Base-by-base conservation (phyloP, 2,329 filamentous ascomycete species). In the Alternaria metachromatica region DNA sequence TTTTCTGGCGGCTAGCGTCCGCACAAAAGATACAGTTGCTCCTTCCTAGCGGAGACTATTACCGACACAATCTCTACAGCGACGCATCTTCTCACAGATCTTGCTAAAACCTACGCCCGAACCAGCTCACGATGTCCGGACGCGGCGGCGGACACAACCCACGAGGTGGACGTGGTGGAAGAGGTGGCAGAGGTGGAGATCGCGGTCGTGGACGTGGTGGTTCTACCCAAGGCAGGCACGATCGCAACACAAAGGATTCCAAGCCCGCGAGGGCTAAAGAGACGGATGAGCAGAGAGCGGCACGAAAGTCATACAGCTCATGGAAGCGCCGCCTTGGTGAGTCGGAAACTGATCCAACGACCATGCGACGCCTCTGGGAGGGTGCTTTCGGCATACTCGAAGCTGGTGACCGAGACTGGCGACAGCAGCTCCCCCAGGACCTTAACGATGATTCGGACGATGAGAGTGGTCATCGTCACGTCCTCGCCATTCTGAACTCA, bases 341-440 rank as follows among this genome's bases (percentile, higher is more conserved):
- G 11, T 23, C 55, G 8, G 55, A 70, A 12, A 65, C 65, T 15
- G 63, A 76, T 33, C 44, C 51, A 1, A 60, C 48, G 15, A 70
- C 49, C 9, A 74, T 73, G 63, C 51, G 64, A 44, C 65, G 58
- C 2, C 59, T 79, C 6, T 80, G 78, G 78, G 58, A 68, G 51
- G 71, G 69, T 26, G 76, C 76, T 18, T 48, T 76, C 7, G 58
- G 43, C 1, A 74, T 79, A 23, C 64, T 80, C 3, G 58, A 78
- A 26, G 66, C 63, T 26, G 70, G 70, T 15, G 73, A 78, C 26
- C 68, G 72, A 49, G 76, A 80, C 11, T 76, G 68, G 70, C 68
- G 70, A 13, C 78, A 80, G 46, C 71, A 72, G 28, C 60, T 80
- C 5, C 69, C 77, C 0, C 65, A 69, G 21, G 78, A 80, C 51